phyloP scores from a whole-genome alignment of 495 filamentous ascomycete genomes.

The Alectoria sarmentosa region DNA sequence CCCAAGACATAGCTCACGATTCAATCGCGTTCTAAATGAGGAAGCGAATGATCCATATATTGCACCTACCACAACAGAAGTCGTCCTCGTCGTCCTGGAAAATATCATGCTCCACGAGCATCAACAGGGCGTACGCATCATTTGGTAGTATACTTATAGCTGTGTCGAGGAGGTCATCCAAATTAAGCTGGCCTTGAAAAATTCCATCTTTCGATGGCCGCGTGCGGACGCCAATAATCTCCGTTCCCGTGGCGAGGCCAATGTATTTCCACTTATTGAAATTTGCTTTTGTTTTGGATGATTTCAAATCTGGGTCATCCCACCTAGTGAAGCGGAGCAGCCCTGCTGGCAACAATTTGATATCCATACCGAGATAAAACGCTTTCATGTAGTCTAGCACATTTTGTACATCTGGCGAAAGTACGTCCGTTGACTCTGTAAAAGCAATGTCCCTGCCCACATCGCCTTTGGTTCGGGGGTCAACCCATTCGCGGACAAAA shows the following conservation, averaged over 20 bases:
- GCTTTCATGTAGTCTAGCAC: slow-evolving; percentile 47
- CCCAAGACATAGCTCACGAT: too few species aligned
- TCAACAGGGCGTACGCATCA: slow-evolving; percentile 53
- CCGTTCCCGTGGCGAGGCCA: slow-evolving; percentile 36
- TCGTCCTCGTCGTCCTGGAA: slow-evolving; percentile 62
- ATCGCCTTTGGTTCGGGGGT: slow-evolving; percentile 16
- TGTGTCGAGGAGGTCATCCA: slow-evolving; percentile 57
- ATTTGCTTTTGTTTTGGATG: slow-evolving; percentile 16
- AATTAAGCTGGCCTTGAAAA: slow-evolving; percentile 50
- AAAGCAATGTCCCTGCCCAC: not conserved
- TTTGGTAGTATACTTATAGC: slow-evolving; percentile 47
- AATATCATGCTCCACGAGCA: slow-evolving; percentile 55
- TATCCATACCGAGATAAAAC: slow-evolving; percentile 54
- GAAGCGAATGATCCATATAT: too few species aligned
- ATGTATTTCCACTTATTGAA: slow-evolving; percentile 27
- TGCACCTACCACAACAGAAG: slow-evolving; percentile 50
- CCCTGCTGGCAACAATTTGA: slow-evolving; percentile 34
- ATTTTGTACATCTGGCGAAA: slow-evolving; percentile 30
- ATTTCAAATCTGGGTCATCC: slow-evolving; percentile 28
- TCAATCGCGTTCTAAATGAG: too few species aligned
- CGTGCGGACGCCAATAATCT: slow-evolving; percentile 46
- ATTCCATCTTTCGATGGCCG: slow-evolving; percentile 42
- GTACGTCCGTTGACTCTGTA: not conserved
- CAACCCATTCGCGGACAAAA: slow-evolving; percentile 36
- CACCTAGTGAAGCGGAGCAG: slow-evolving; percentile 41